Base-by-base conservation (phyloP, 2,329 filamentous ascomycete genomes). In the Penicillium sp. region DNA sequence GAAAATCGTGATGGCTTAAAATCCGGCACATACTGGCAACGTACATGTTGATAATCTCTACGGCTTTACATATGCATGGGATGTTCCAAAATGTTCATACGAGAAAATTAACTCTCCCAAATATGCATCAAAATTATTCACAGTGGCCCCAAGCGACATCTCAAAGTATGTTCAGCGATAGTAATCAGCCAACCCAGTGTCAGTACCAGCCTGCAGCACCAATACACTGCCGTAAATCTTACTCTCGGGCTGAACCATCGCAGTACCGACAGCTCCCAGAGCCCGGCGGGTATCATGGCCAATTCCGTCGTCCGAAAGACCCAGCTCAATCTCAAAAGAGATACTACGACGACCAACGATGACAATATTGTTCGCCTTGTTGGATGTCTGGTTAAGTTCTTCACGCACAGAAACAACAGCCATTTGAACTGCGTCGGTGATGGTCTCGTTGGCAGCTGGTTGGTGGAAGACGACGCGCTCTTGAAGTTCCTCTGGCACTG, bases 331-430 rank as follows among this genome's bases (percentile, higher is more conserved):
- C 36, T 63, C 36, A 21, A 62, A 44, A 2, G 63, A 41, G 51
- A 61, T 60, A 52, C 66, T 60, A 27, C 78, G 72, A 41, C 87
- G 79, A 0, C 89, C 89, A 13, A 91, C 76, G 1, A 93, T 79
- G 17, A 93, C 78, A 23, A 93, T 77, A 68, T 91, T 89, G 2
- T 89, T 89, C 0, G 86, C 86, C 64, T 90, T 91, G 68, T 80
- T 82, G 0, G 82, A 79, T 19, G 82, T 81, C 58, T 84, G 82
- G 0, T 83, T 84, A 2, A 91, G 80, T 52, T 87, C 85, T 29
- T 79, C 73, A 51, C 81, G 79, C 0, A 88, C 88, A 5, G 81
- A 74, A 6, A 79, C 76, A 1, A 89, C 61, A 1, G 82, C 72
- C 1, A 79, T 72, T 1, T 76, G 70, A 17, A 73, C 70, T 0